These are phyloP conservation scores for Pichia norvegensis DNA, from an alignment of 1,139 yeast genomes.

Conservation along the genomic window DNA sequence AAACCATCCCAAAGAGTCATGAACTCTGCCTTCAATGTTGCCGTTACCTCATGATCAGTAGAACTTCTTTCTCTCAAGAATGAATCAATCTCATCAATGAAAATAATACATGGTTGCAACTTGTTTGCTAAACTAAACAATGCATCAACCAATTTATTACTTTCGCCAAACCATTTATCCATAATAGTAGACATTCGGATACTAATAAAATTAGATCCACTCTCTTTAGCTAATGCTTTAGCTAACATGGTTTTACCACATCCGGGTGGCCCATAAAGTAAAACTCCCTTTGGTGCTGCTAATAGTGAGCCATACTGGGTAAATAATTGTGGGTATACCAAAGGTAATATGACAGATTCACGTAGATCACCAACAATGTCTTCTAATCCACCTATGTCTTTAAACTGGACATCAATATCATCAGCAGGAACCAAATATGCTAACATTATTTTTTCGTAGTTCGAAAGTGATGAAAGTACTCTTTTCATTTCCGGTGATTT, in stretches of 20 bases:
- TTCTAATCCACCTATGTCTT: slow-evolving; percentile 85
- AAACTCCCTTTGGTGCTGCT: slow-evolving; percentile 91
- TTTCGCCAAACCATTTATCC: slow-evolving; percentile 99
- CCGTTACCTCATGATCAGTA: slow-evolving; percentile 91
- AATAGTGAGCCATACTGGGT: slow-evolving; percentile 55
- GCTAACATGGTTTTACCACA: slow-evolving; percentile 98
- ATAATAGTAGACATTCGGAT: slow-evolving; percentile 89
- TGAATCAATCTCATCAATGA: slow-evolving; percentile 94
- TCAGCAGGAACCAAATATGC: slow-evolving; percentile 77
- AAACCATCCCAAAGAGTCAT: slow-evolving; percentile 98
- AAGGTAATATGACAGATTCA: slow-evolving; percentile 83
- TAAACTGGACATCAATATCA: slow-evolving; percentile 67
- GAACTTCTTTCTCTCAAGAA: slow-evolving; percentile 81
- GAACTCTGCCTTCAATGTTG: slow-evolving; percentile 91
- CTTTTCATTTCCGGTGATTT: slow-evolving; percentile 12
- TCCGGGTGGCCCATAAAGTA: slow-evolving; percentile 94
- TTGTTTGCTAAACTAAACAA: slow-evolving; percentile 84
- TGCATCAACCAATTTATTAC: slow-evolving; percentile 90
- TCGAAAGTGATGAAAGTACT: slow-evolving; percentile 12
- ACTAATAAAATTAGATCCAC: slow-evolving; percentile 87
- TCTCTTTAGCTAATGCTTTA: slow-evolving; percentile 86
- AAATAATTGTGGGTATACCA: slow-evolving; percentile 66
- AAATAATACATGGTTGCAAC: slow-evolving; percentile 88
- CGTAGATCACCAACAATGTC: slow-evolving; percentile 72
- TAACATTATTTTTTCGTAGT: slow-evolving; percentile 70